Base-by-base conservation (phyloP, 306 rosid species). In the Vigna trinervia region DNA sequence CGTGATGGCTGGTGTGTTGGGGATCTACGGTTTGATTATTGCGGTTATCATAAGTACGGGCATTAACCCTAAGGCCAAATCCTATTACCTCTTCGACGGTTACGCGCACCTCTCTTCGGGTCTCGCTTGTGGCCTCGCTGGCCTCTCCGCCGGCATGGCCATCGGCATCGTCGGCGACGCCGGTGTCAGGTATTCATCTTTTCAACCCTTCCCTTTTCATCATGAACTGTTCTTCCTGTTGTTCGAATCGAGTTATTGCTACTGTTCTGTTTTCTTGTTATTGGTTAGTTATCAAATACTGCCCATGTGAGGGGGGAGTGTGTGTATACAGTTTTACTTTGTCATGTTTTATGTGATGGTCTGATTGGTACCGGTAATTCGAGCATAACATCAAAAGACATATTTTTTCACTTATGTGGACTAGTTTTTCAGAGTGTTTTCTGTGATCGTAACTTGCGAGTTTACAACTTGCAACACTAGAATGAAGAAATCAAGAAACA, bases 61-160 rank as follows among this genome's bases (percentile, higher is more conserved):
- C 0, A 88, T 90, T 78, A 90, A 90, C 78, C 94, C 92, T 1
- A 90, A 61, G 68, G 68, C 68, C 68, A 61, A 61, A 61, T 61
- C 68, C 1, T 61, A 61, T 5, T 61, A 90, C 38, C 82, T 82
- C 3, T 90, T 90, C 26, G 95, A 90, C 30, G 95, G 95, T 15
- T 90, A 90, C 57, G 95, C 95, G 0, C 95, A 88, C 19, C 92
- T 90, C 22, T 88, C 95, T 57, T 88, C 95, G 2, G 92, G 92
- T 61, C 88, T 90, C 32, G 86, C 95, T 69, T 88, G 95, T 74
- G 92, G 90, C 14, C 89, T 90, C 10, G 94, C 94, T 17, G 92
- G 92, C 1, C 92, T 90, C 30, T 86, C 92, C 5, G 94, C 94
- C 34, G 92, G 94, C 14, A 90, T 90, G 94, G 94, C 94, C 10